Conservation (phyloP, 2,329 filamentous ascomycete species). For the Colletotrichum sp. region DNA sequence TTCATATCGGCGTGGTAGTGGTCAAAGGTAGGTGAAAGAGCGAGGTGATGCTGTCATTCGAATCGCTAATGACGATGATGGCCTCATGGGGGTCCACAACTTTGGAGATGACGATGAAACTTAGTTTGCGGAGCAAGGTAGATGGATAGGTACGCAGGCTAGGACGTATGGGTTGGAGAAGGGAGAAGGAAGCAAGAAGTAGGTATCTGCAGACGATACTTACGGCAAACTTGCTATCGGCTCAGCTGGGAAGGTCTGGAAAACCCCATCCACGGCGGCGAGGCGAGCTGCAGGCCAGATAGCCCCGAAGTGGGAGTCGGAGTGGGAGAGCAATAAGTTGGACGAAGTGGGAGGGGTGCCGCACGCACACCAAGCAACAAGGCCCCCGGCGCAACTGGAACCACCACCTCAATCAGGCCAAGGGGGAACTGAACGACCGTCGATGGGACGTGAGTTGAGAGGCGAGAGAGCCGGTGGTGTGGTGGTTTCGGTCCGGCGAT, state of each 20-base stretch:
- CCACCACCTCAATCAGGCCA: background rate
- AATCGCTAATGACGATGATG: background rate
- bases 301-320: slow-evolving; percentile 3
- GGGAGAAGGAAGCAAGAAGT: background rate
- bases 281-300: slow-evolving; percentile 18
- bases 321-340: background rate
- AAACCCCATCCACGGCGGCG: slow-evolving; percentile 8
- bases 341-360: background rate
- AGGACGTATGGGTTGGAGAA: background rate
- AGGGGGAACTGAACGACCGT: background rate
- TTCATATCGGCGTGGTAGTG: slow-evolving; percentile 3
- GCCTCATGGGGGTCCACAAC: background rate
- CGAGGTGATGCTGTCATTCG: slow-evolving; percentile 4
- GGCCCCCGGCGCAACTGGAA: slow-evolving; percentile 13
- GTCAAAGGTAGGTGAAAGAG: background rate
- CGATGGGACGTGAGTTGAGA: background rate
- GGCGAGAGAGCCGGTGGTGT: background rate
- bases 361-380: background rate
- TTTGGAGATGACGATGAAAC: background rate
- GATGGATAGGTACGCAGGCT: background rate
- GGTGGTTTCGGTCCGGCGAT: background rate
- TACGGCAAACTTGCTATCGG: slow-evolving; percentile 8
- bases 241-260: background rate
- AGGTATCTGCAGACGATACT: background rate
- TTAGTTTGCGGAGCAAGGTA: background rate